phyloP scores from a whole-genome alignment of 2,329 filamentous ascomycete species.

The Myriosclerotinia curreyana region DNA sequence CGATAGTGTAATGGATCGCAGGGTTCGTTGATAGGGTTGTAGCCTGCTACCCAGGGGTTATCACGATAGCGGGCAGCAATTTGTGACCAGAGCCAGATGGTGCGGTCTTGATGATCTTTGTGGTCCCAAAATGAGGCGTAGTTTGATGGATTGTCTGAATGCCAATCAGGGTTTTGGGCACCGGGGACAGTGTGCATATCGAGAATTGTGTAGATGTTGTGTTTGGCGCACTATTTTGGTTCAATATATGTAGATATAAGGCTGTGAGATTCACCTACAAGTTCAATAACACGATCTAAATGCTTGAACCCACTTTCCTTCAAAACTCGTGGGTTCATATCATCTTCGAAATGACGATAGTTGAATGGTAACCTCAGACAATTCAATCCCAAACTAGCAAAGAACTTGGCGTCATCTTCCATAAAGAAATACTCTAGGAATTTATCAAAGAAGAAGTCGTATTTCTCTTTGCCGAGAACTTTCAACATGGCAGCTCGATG shows the following conservation, averaged over 20 bases:
- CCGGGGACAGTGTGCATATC: constrained; percentile 48
- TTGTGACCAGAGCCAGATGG: constrained; percentile 46
- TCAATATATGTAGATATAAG: not conserved
- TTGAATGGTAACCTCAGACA: constrained; percentile 60
- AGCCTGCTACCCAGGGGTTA: constrained; percentile 42
- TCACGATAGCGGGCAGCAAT: constrained; percentile 44
- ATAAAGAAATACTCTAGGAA: constrained; percentile 52
- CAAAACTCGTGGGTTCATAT: constrained; percentile 49
- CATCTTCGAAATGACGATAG: constrained; percentile 55
- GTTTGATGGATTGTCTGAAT: constrained; percentile 42
- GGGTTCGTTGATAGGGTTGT: constrained; percentile 40
- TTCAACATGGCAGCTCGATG: constrained; percentile 52
- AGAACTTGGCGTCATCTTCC: constrained; percentile 56
- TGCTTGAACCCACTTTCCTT: constrained; percentile 50
- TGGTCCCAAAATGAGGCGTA: constrained; percentile 48
- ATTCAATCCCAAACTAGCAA: constrained; percentile 54
- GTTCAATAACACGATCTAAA: constrained; percentile 48
- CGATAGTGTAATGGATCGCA: constrained; percentile 40
- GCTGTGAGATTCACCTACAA: constrained; percentile 30
- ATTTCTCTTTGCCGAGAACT: constrained; percentile 54
- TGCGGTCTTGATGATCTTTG: constrained; percentile 47
- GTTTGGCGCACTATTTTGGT: constrained; percentile 38
- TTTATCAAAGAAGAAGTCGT: constrained; percentile 58
- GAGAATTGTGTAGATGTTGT: constrained; percentile 47
- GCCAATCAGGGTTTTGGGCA: constrained; percentile 50